Evolutionary conservation across 805 yeast genomes (phyloP).

Genomic region (Wilhelminamyces savonicus): DNA sequence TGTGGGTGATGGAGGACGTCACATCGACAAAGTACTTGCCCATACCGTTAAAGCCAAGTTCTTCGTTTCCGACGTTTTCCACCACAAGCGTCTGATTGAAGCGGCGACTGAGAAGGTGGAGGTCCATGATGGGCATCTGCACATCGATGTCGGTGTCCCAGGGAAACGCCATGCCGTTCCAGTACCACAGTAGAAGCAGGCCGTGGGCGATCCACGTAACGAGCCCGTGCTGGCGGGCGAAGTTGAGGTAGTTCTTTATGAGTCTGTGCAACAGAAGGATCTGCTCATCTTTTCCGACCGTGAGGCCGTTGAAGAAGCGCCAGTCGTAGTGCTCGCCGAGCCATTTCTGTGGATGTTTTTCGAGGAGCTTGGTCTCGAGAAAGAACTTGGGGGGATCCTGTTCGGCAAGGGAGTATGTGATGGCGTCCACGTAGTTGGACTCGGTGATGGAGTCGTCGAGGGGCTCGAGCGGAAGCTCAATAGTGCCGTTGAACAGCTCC

Average conservation of each 20-base stretch:
- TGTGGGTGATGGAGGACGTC: constrained; percentile 6
- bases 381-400: constrained; percentile 16
- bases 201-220: constrained; percentile 21
- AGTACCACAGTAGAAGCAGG: constrained; percentile 14
- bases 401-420: constrained; percentile 4
- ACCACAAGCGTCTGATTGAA: constrained; percentile 16
- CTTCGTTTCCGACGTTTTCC: constrained; percentile 6
- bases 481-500: no score
- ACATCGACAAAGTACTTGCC: constrained; percentile 9
- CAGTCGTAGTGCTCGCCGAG: constrained; percentile 3
- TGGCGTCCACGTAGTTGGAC: constrained; percentile 4
- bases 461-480: no score
- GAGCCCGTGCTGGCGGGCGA: constrained; percentile 12
- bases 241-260: constrained; percentile 12
- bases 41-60: constrained; percentile 6
- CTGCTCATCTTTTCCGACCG: constrained; percentile 8
- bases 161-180: constrained; percentile 18
- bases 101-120: constrained; percentile 11
- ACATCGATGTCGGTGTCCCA: constrained; percentile 21
- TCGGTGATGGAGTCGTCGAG: constrained; percentile 1
- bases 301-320: constrained; percentile 4
- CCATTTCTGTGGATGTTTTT: constrained; percentile 4
- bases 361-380: constrained; percentile 12
- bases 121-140: constrained; percentile 17
- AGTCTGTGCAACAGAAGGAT: constrained; percentile 10